Conservation (phyloP, 139 green algal species). For the Nannochloris sp. region DNA sequence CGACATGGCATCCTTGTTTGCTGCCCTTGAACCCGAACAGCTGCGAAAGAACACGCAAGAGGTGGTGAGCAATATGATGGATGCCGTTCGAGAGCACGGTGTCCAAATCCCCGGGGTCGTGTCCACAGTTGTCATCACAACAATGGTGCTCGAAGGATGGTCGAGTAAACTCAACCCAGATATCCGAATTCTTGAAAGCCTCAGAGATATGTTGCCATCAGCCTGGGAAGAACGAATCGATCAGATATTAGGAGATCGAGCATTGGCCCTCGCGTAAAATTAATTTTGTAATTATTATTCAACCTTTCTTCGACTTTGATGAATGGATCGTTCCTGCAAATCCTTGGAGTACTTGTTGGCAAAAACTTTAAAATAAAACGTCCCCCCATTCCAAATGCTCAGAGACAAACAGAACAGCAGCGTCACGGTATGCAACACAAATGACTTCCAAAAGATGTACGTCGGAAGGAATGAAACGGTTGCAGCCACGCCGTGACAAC, state of each 20-base stretch:
- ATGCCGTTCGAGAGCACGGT: conserved; percentile 60
- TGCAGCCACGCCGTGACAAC: conserved; percentile 14
- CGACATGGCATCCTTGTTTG: conserved; percentile 67
- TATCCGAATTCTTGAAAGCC: conserved; percentile 69
- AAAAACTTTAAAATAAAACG: conserved; percentile 51
- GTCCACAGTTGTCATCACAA: conserved; percentile 70
- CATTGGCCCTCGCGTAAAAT: conserved; percentile 6
- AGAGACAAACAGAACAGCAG: conserved; percentile 30
- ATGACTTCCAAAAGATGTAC: conserved; percentile 29
- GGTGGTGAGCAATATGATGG: conserved; percentile 73
- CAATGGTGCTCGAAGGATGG: conserved; percentile 85
- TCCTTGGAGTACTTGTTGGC: conserved; percentile 16
- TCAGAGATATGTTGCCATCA: conserved; percentile 35
- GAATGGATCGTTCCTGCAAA: conserved; percentile 10
- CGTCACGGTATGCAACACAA: conserved; percentile 39
- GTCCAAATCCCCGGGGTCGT: conserved; percentile 48
- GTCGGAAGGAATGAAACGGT: conserved; percentile 24
- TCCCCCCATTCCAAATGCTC: conserved; percentile 51
- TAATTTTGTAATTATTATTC: no score
- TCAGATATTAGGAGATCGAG: conserved; percentile 27
- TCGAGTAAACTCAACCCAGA: conserved; percentile 77
- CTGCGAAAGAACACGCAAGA: conserved; percentile 57
- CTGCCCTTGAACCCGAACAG: conserved; percentile 49
- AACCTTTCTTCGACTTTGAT: neutral
- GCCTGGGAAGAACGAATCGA: conserved; percentile 55